phyloP scores from a whole-genome alignment of 495 filamentous ascomycete species.

The Aspergillus hancockii region DNA sequence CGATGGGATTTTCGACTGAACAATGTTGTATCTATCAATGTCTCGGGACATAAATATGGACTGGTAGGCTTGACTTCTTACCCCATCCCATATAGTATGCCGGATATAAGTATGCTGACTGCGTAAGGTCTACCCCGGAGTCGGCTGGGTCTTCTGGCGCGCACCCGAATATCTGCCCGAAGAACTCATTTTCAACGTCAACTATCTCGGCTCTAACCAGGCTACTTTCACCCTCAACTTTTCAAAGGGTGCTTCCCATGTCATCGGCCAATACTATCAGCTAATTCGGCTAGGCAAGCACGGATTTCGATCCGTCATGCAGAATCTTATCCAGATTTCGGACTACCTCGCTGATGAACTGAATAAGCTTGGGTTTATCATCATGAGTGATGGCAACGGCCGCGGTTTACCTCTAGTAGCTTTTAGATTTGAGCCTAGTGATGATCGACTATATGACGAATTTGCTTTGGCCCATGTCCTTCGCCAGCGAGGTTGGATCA shows the following conservation, averaged over 20 bases:
- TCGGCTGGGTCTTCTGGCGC: constrained; percentile 92
- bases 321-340: constrained; percentile 78
- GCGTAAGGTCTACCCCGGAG: constrained; percentile 72
- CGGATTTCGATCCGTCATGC: constrained; percentile 85
- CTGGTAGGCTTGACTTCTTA: constrained; percentile 39
- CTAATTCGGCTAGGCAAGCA: constrained; percentile 88
- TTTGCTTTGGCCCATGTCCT: constrained; percentile 80
- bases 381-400: constrained; percentile 76
- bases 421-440: constrained; percentile 65
- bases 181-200: constrained; percentile 96
- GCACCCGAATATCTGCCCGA: constrained; percentile 79
- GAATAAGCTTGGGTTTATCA: constrained; percentile 72
- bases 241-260: constrained; percentile 86
- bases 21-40: constrained; percentile 88
- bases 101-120: constrained; percentile 39
- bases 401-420: constrained; percentile 83
- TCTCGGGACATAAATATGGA: constrained; percentile 88
- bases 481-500: constrained; percentile 81
- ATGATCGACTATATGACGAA: constrained; percentile 74
- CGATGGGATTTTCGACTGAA: constrained; percentile 87
- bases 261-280: constrained; percentile 96
- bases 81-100: neutral
- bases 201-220: constrained; percentile 92
- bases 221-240: constrained; percentile 98
- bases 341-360: constrained; percentile 76